Percentiles rank a stretch among this genome's conserved stretches.
phyloP scores from a whole-genome alignment of 371 early-diverging fungal species.

The Mycotypha africana region DNA sequence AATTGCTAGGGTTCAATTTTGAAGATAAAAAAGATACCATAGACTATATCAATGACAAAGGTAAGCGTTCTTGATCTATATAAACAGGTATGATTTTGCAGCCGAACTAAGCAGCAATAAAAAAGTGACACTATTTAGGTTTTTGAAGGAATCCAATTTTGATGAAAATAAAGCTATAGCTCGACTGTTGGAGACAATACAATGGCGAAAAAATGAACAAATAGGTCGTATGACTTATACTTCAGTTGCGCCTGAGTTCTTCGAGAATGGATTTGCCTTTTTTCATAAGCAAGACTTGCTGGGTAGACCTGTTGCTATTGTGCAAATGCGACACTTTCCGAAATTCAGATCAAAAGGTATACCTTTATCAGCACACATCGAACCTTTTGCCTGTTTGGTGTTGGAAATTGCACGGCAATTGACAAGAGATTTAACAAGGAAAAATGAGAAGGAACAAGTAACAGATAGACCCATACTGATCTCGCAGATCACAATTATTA shows the following conservation, averaged over 20 bases:
- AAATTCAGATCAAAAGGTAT: conserved; percentile 29
- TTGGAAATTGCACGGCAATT: conserved; percentile 43
- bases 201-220: conserved; percentile 30
- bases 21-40: conserved; percentile 21
- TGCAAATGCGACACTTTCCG: conserved; percentile 41
- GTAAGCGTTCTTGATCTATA: conserved; percentile 6
- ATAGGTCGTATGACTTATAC: conserved; percentile 21
- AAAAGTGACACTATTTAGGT: conserved; percentile 23
- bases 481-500: conserved; percentile 36
- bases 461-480: conserved; percentile 10
- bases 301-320: conserved; percentile 37
- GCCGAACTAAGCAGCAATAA: too few relatives aligned
- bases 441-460: conserved; percentile 13
- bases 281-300: conserved; percentile 39
- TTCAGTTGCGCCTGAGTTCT: conserved; percentile 29
- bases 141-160: conserved; percentile 18
- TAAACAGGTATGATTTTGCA: too few relatives aligned
- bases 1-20: conserved; percentile 9
- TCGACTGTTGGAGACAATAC: conserved; percentile 32
- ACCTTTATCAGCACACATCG: conserved; percentile 26
- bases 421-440: conserved; percentile 31
- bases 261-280: conserved; percentile 30
- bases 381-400: conserved; percentile 39
- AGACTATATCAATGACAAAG: conserved; percentile 24
- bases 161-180: conserved; percentile 6